phyloP scores from a whole-genome alignment of 192 early-diverging fungal genomes.

The Allomyces javanicus region DNA sequence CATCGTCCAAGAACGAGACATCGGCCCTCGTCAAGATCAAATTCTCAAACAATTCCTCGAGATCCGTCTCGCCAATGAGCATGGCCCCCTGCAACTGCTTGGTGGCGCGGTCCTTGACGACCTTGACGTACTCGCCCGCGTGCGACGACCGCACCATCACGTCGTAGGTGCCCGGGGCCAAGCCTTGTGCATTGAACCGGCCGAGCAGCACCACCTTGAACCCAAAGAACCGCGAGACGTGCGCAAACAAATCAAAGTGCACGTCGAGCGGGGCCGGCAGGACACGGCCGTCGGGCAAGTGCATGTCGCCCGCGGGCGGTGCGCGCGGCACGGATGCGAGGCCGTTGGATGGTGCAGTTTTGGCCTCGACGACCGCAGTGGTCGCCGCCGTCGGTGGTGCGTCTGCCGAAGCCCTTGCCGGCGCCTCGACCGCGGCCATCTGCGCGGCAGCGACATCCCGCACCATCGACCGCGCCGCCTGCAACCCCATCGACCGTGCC shows the following conservation, averaged over 20 bases:
- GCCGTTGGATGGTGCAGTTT: too few relatives aligned
- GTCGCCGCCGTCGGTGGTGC: too few relatives aligned
- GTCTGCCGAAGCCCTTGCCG: too few relatives aligned
- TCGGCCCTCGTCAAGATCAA: background rate
- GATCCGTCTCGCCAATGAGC: background rate
- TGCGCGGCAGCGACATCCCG: background rate
- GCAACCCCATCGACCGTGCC: background rate
- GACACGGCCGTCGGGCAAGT: too few relatives aligned
- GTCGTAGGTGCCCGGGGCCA: background rate
- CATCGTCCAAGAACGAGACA: background rate
- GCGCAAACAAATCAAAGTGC: background rate
- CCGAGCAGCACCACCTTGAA: background rate
- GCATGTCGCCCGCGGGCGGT: too few relatives aligned
- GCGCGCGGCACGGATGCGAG: too few relatives aligned
- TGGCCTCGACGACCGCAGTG: too few relatives aligned
- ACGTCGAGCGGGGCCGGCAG: background rate
- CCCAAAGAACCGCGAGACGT: slow-evolving; percentile 1
- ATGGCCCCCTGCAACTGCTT: background rate
- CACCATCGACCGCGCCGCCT: background rate
- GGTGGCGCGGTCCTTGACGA: background rate
- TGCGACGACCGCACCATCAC: background rate
- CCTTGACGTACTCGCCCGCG: background rate
- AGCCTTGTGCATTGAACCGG: background rate
- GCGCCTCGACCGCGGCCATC: too few relatives aligned
- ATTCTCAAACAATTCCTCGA: background rate